Evolutionary conservation across 192 early-diverging fungal species (phyloP).

Genomic region (Umbelopsis ramanniana): DNA sequence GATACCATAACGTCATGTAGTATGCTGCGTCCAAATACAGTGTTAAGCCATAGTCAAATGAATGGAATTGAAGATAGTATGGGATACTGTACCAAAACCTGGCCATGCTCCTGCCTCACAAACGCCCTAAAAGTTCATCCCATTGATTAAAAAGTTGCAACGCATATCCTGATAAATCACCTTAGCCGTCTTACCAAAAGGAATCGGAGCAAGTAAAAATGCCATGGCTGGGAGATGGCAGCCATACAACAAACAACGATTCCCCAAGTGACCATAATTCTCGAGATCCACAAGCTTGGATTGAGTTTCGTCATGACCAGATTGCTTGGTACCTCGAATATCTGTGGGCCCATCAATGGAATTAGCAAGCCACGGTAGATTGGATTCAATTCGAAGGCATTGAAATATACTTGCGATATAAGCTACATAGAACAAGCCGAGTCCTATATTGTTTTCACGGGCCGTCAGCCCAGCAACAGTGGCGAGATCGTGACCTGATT

Average conservation of each 20-base stretch:
- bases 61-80: not conserved
- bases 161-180: not conserved
- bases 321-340: conserved; percentile 43
- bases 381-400: too few species aligned
- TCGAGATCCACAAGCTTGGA: conserved; percentile 38
- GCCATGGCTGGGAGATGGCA: conserved; percentile 40
- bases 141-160: not conserved
- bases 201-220: conserved; percentile 41
- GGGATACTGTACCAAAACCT: conserved; percentile 14
- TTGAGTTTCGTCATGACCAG: conserved; percentile 40
- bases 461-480: conserved; percentile 17
- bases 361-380: not conserved
- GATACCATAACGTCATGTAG: conserved; percentile 42
- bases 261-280: conserved; percentile 45
- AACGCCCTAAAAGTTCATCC: conserved; percentile 12
- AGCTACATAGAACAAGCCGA: conserved; percentile 40
- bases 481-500: conserved; percentile 36
- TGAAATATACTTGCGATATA: conserved; percentile 32
- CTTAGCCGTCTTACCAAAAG: conserved; percentile 25
- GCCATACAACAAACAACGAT: conserved; percentile 43
- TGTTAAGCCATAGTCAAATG: not conserved
- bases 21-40: conserved; percentile 24
- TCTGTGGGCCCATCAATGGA: not conserved
- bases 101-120: conserved; percentile 45
- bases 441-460: conserved; percentile 37